These are phyloP conservation scores for Colletotrichum trifolii DNA, from an alignment of 2,329 filamentous ascomycete species.

Conservation along the genomic window DNA sequence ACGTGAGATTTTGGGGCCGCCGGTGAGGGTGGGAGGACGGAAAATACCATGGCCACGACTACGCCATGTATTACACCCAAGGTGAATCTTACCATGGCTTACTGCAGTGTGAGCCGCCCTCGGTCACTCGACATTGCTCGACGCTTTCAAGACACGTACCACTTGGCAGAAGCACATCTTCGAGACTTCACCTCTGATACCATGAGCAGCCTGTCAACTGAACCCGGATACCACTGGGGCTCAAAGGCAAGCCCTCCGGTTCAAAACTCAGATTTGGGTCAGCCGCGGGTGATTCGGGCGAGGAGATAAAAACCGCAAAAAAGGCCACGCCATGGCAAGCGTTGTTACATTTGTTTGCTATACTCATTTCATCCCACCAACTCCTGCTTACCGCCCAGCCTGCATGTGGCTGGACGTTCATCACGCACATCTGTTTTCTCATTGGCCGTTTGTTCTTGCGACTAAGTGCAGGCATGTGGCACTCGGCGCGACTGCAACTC, in stretches of 20 bases:
- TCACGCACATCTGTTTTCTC: constrained; percentile 49
- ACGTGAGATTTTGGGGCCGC: constrained; percentile 35
- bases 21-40: constrained; percentile 9
- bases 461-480: constrained; percentile 40
- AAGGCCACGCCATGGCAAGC: constrained; percentile 16
- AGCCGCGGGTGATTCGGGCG: constrained; percentile 20
- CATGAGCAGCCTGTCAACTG: background rate
- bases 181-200: background rate
- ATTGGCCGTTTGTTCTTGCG: constrained; percentile 51
- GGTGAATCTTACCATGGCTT: too few species aligned
- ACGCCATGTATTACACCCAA: background rate
- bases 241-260: background rate
- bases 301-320: constrained; percentile 4
- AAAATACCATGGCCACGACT: background rate
- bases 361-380: constrained; percentile 20
- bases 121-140: constrained; percentile 4
- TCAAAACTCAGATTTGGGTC: background rate
- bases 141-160: background rate
- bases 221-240: too few species aligned
- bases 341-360: constrained; percentile 29
- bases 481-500: constrained; percentile 30
- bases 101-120: background rate
- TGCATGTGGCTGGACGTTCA: constrained; percentile 52
- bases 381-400: constrained; percentile 56
- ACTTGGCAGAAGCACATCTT: background rate